Conservation (phyloP, 208 protist species). For the Trypanosomatidae sp. region DNA sequence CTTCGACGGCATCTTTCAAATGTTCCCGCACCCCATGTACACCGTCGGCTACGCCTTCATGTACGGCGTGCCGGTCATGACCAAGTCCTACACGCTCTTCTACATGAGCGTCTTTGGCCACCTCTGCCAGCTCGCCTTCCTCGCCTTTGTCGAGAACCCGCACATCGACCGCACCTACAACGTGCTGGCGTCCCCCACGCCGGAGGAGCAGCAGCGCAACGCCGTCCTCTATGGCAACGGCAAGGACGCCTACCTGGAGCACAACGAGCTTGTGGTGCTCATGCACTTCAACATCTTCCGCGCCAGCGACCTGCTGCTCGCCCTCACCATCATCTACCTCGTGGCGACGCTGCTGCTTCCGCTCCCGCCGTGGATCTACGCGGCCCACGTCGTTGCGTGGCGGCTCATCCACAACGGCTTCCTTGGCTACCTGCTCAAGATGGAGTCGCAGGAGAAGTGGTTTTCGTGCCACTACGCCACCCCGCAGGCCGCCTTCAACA, state of each 20-base stretch:
- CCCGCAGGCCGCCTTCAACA: slow-evolving; percentile 78
- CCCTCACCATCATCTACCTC: slow-evolving; percentile 68
- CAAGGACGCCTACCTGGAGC: slow-evolving; percentile 43
- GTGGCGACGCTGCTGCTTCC: slow-evolving; percentile 48
- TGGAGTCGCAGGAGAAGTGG: slow-evolving; percentile 70
- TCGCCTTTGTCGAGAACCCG: slow-evolving; percentile 93
- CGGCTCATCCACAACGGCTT: slow-evolving; percentile 70
- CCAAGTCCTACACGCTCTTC: slow-evolving; percentile 92
- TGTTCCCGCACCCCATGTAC: slow-evolving; percentile 96
- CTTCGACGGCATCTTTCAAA: slow-evolving; percentile 96
- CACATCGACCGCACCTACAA: slow-evolving; percentile 88
- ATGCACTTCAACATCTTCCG: slow-evolving; percentile 81
- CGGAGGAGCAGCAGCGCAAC: slow-evolving; percentile 41
- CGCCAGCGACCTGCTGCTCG: slow-evolving; percentile 77
- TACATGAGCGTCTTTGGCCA: slow-evolving; percentile 93
- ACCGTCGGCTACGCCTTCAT: slow-evolving; percentile 94
- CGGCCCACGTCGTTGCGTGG: slow-evolving; percentile 81
- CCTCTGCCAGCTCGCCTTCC: slow-evolving; percentile 92
- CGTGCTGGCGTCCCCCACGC: slow-evolving; percentile 17
- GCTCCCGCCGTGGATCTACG: slow-evolving; percentile 45
- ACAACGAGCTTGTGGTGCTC: slow-evolving; percentile 71
- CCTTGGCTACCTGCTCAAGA: slow-evolving; percentile 78
- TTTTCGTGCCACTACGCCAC: slow-evolving; percentile 74
- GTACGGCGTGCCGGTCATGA: slow-evolving; percentile 92
- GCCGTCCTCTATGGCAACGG: slow-evolving; percentile 50